Evolutionary conservation across 1,284 basidiomycete species (phyloP), one percentile per base, ranked within the genome.

Genomic region (Marasmius tenuissimus): DNA sequence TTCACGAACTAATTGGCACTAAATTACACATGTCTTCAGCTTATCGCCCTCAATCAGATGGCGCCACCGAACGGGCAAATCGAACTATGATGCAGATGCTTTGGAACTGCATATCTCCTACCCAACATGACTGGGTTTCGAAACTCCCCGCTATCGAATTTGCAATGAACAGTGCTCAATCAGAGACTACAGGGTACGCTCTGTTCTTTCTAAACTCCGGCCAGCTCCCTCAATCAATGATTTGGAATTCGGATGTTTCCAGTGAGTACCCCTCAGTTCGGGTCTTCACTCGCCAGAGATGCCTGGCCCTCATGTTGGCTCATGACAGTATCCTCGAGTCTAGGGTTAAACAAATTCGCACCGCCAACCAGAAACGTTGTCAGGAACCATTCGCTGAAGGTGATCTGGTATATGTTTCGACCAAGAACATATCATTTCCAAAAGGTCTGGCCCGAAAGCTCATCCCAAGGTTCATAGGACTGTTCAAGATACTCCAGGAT

Each of bases 141-240:
- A 64, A 66, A 35, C 54, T 70, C 39, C 65, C 69, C 0, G 62
- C 60, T 0, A 67, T 71, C 35, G 69, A 73, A 51, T 73, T 70
- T 52, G 61, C 61, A 7, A 63, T 63, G 22, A 63, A 63, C 27
- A 10, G 37, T 10, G 72, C 71, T 0, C 59, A 68, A 22, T 73
- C 69, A 0, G 66, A 68, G 20, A 67, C 64, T 1, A 78, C 72
- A 0, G 73, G 75, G 0, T 74, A 66, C 50, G 53, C 70, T 9
- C 76, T 69, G 0, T 78, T 78, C 65, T 73, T 73, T 52, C 61
- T 78, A 2, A 78, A 77, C 48, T 67, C 62, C 4, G 73, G 76
- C 0, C 42, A 67, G 0, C 64, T 68, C 12, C 75, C 75, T 0
- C 60, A 59, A 16, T 52, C 59, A 1, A 64, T 75, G 50, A 63